Evolutionary conservation across 2,329 filamentous ascomycete genomes (phyloP).

Genomic region (Emmonsiellopsis sp.): DNA sequence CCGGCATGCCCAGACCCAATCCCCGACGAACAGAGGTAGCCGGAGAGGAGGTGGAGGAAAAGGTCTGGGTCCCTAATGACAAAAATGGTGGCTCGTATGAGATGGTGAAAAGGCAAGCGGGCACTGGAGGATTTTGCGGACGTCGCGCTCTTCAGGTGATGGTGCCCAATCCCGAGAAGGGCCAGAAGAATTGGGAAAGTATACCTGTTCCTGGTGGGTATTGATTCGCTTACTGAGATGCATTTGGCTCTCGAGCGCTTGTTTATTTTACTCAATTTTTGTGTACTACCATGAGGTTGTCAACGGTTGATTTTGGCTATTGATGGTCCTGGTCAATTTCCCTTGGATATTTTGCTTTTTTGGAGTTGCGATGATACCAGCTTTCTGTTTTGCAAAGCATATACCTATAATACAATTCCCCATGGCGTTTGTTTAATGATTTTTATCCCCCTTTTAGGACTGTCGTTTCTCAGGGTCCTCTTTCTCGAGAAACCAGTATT

Average conservation of each 20-base stretch:
- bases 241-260: not conserved
- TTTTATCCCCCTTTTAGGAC: not conserved
- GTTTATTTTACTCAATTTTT: not conserved
- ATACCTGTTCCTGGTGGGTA: constrained; percentile 28
- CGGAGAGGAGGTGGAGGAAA: constrained; percentile 40
- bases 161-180: constrained; percentile 32
- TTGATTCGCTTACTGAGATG: not conserved
- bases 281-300: not conserved
- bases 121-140: constrained; percentile 39
- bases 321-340: not conserved
- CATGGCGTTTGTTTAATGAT: not conserved
- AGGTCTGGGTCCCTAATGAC: constrained; percentile 31
- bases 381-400: not conserved
- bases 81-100: constrained; percentile 29
- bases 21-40: constrained; percentile 51
- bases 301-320: not conserved
- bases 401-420: not conserved
- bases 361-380: not conserved
- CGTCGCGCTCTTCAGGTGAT: constrained; percentile 35
- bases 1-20: constrained; percentile 51
- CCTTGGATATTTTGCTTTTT: not conserved
- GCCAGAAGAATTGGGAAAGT: constrained; percentile 38
- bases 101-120: constrained; percentile 28
- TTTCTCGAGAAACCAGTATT: not conserved
- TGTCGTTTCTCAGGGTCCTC: not conserved